These are phyloP conservation scores for Lathyrus oleraceus DNA, from an alignment of 306 rosid species.

Conservation along the genomic window DNA sequence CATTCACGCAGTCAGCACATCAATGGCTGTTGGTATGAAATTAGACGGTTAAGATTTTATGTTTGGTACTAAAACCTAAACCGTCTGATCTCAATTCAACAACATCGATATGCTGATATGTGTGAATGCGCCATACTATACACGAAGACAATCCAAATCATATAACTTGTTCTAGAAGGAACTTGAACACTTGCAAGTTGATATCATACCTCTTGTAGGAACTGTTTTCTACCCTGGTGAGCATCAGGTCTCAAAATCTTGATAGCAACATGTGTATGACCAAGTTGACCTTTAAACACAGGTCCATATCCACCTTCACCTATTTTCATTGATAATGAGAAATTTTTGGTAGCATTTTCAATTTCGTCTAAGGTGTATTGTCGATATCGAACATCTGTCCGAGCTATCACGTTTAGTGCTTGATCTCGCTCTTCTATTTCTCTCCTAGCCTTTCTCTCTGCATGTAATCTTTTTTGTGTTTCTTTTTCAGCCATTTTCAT, in stretches of 20 bases:
- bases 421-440: constrained; percentile 69
- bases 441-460: constrained; percentile 64
- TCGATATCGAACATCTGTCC: constrained; percentile 61
- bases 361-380: constrained; percentile 74
- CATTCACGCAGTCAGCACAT: neutral
- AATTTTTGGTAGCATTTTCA: constrained; percentile 69
- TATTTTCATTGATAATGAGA: constrained; percentile 55
- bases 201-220: constrained; percentile 47
- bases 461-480: constrained; percentile 58
- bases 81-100: neutral
- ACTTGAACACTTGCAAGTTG: constrained; percentile 5
- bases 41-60: neutral
- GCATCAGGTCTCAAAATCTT: constrained; percentile 87
- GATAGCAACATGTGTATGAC: constrained; percentile 87
- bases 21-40: neutral
- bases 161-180: neutral
- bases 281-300: constrained; percentile 80
- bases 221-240: constrained; percentile 62
- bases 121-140: neutral
- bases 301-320: constrained; percentile 99
- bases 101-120: neutral
- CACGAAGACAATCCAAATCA: neutral
- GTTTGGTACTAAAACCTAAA: neutral
- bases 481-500: constrained; percentile 75
- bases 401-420: constrained; percentile 57